Evolutionary conservation across 768 basidiomycete species (phyloP).

Genomic region (Tulasnella sp.): DNA sequence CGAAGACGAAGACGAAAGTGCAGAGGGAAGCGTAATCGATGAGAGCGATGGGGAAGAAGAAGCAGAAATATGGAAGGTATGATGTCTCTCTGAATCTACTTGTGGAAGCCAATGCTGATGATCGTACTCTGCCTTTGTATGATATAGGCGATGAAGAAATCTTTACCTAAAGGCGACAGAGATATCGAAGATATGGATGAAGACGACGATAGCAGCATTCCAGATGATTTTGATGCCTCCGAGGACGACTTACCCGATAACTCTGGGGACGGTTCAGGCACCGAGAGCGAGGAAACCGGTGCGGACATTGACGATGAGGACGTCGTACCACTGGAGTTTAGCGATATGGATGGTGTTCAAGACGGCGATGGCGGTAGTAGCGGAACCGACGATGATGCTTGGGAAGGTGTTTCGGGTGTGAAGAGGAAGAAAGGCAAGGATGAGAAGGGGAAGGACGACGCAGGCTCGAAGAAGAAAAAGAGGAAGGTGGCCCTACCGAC

Average conservation of each 20-base stretch:
- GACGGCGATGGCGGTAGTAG: slow-evolving; percentile 39
- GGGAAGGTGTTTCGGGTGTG: slow-evolving; percentile 33
- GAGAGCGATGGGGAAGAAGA: slow-evolving; percentile 36
- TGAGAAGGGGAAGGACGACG: slow-evolving; percentile 21
- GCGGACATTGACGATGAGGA: slow-evolving; percentile 28
- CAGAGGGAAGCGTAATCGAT: slow-evolving; percentile 8
- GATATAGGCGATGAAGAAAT: slow-evolving; percentile 75
- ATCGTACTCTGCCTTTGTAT: neutral
- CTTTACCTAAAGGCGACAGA: slow-evolving; percentile 42
- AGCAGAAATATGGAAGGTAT: slow-evolving; percentile 82
- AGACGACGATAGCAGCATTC: slow-evolving; percentile 18
- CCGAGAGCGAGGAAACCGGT: slow-evolving; percentile 22
- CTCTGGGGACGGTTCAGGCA: slow-evolving; percentile 14
- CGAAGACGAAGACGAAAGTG: slow-evolving; percentile 20
- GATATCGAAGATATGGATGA: slow-evolving; percentile 36
- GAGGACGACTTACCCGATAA: slow-evolving; percentile 18
- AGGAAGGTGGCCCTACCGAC: slow-evolving; percentile 60
- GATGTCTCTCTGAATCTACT: slow-evolving; percentile 19
- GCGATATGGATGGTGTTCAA: slow-evolving; percentile 27
- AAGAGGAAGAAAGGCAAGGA: slow-evolving; percentile 33
- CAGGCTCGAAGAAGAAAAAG: slow-evolving; percentile 44
- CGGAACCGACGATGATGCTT: slow-evolving; percentile 38
- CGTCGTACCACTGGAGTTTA: slow-evolving; percentile 15
- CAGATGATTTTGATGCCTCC: neutral
- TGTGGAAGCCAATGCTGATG: no score